Conservation (phyloP, 106 monocot genomes). For the Xerophyta viscosa region DNA sequence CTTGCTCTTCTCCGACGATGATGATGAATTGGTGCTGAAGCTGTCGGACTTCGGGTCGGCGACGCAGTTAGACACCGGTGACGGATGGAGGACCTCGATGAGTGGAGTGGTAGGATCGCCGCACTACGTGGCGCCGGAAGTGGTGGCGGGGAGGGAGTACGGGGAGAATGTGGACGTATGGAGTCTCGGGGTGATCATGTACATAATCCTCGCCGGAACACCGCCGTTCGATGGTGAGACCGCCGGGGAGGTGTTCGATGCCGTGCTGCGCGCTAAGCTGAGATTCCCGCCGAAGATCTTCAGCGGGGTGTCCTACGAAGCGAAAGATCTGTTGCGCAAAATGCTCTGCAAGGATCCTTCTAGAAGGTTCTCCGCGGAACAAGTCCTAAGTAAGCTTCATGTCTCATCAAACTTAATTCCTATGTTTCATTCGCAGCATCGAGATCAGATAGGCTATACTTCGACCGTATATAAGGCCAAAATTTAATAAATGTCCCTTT, state of each 20-base stretch:
- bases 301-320: slow-evolving; percentile 37
- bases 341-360: slow-evolving; percentile 74
- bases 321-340: slow-evolving; percentile 79
- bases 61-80: slow-evolving; percentile 39
- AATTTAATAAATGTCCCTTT: too few species aligned
- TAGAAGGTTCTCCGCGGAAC: slow-evolving; percentile 68
- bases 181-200: slow-evolving; percentile 55
- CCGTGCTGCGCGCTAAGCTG: slow-evolving; percentile 65
- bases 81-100: slow-evolving; percentile 24
- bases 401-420: too few species aligned
- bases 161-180: slow-evolving; percentile 48
- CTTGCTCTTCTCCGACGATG: slow-evolving; percentile 27
- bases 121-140: slow-evolving; percentile 87
- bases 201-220: slow-evolving; percentile 49
- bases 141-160: slow-evolving; percentile 48
- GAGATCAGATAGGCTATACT: too few species aligned
- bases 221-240: slow-evolving; percentile 76
- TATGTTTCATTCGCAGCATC: too few species aligned
- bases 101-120: slow-evolving; percentile 68
- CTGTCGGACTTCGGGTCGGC: slow-evolving; percentile 84
- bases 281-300: slow-evolving; percentile 66
- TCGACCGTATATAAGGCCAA: too few species aligned
- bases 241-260: slow-evolving; percentile 63
- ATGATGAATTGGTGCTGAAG: slow-evolving; percentile 1
- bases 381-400: slow-evolving; percentile 69